Evolutionary conservation across 495 filamentous ascomycete genomes (phyloP).

Genomic region (Podospora bellae-mahoneyi): DNA sequence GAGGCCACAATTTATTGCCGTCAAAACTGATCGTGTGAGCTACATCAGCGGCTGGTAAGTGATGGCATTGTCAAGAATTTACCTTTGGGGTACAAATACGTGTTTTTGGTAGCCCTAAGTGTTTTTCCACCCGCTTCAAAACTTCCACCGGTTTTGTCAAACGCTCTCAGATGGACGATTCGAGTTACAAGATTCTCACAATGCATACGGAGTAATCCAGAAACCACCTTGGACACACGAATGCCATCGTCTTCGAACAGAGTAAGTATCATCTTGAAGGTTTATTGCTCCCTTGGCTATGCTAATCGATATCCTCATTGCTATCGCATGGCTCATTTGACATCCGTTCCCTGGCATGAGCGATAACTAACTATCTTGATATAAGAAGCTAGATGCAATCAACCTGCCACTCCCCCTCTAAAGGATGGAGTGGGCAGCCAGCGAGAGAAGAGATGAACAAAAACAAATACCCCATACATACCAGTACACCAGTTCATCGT

Average conservation of each 20-base stretch:
- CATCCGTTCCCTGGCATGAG: not conserved
- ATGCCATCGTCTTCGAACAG: not conserved
- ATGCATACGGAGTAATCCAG: not conserved
- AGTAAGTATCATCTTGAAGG: not conserved
- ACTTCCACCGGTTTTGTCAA: not conserved
- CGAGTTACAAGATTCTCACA: not conserved
- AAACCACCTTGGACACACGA: not conserved
- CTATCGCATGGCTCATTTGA: not conserved
- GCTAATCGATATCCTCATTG: not conserved
- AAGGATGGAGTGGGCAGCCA: not conserved
- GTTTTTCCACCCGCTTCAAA: not conserved
- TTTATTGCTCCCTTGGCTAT: not conserved
- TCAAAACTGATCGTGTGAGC: not conserved
- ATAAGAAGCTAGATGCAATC: not conserved
- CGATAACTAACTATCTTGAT: not conserved
- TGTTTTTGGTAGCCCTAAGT: not conserved
- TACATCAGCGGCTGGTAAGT: not conserved
- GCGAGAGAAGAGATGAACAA: not conserved
- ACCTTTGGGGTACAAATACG: not conserved
- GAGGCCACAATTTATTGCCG: conserved; percentile 1
- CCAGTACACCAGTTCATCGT: not conserved
- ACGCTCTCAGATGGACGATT: not conserved
- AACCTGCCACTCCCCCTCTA: not conserved
- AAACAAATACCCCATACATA: conserved; percentile 6
- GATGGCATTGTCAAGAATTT: not conserved